Percentiles rank a stretch among this genome's conserved stretches.
Conservation (phyloP, 2,329 filamentous ascomycete species). For the Calonectria montana region DNA sequence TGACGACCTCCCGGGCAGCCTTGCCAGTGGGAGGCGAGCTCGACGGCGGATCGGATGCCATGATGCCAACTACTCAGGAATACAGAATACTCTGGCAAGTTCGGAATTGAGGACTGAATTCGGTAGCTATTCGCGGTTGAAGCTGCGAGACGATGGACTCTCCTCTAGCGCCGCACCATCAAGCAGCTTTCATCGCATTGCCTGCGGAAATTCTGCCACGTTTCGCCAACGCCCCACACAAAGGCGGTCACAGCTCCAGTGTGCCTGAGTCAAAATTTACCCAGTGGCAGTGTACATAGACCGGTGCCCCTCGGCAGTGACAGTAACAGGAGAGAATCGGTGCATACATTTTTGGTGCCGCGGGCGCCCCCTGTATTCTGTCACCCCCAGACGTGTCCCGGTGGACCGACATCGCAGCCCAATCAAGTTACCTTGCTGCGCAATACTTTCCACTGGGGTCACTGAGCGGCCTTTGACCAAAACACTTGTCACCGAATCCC, state of each 20-base stretch:
- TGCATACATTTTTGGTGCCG: background rate
- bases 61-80: background rate
- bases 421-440: constrained; percentile 34
- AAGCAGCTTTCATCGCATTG: background rate
- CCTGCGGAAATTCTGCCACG: constrained; percentile 26
- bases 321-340: background rate
- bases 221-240: background rate
- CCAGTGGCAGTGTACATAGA: background rate
- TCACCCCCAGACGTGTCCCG: background rate
- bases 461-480: constrained; percentile 22
- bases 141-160: background rate
- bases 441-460: constrained; percentile 35
- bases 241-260: constrained; percentile 34
- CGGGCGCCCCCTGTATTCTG: background rate
- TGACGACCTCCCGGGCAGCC: constrained; percentile 55
- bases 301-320: background rate
- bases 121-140: background rate
- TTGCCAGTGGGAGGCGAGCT: constrained; percentile 28
- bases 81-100: background rate
- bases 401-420: constrained; percentile 37
- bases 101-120: background rate
- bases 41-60: constrained; percentile 35
- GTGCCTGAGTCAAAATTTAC: constrained; percentile 5
- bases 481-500: constrained; percentile 41
- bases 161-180: constrained; percentile 1